A percentile compares a stretch with the other conserved stretches of the same genome.
Evolutionary conservation across 1,139 yeast species (phyloP).

Genomic region (Yamadazyma kanchanaburiensis): DNA sequence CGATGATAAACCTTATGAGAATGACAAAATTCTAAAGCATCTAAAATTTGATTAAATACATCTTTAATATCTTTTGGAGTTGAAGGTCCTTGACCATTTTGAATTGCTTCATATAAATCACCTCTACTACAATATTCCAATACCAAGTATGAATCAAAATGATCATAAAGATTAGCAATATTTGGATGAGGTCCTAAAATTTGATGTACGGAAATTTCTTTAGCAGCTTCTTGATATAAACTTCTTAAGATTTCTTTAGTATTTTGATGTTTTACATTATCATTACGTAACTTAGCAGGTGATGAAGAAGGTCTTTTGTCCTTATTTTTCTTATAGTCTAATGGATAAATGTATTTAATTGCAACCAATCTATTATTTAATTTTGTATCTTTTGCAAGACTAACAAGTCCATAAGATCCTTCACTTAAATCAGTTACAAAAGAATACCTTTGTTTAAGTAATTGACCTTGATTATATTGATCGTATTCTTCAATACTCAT

Average conservation of each 20-base stretch:
- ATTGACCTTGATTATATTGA: slow-evolving; percentile 58
- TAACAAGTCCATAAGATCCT: slow-evolving; percentile 91
- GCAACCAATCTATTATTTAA: slow-evolving; percentile 63
- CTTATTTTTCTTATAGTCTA: slow-evolving; percentile 32
- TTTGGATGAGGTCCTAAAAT: slow-evolving; percentile 64
- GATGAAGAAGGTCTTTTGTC: slow-evolving; percentile 31
- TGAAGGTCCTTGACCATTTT: slow-evolving; percentile 77
- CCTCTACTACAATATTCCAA: slow-evolving; percentile 90
- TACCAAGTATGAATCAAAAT: slow-evolving; percentile 76
- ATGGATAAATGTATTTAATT: slow-evolving; percentile 70
- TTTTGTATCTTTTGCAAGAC: slow-evolving; percentile 72
- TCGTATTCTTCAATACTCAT: slow-evolving; percentile 50
- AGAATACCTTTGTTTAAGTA: slow-evolving; percentile 61
- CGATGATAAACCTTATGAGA: slow-evolving; percentile 72
- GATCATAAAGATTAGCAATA: slow-evolving; percentile 68
- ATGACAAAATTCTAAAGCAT: slow-evolving; percentile 79
- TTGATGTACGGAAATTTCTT: slow-evolving; percentile 74
- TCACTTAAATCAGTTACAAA: slow-evolving; percentile 79
- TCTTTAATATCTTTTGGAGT: slow-evolving; percentile 71
- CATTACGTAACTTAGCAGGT: slow-evolving; percentile 30
- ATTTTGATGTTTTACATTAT: slow-evolving; percentile 11
- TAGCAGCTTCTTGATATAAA: slow-evolving; percentile 63
- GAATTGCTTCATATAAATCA: slow-evolving; percentile 90
- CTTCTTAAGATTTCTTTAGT: slow-evolving; percentile 26
- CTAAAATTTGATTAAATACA: slow-evolving; percentile 72